Conservation (phyloP, 2,329 filamentous ascomycete species). For the Scedosporium apiospermum region DNA sequence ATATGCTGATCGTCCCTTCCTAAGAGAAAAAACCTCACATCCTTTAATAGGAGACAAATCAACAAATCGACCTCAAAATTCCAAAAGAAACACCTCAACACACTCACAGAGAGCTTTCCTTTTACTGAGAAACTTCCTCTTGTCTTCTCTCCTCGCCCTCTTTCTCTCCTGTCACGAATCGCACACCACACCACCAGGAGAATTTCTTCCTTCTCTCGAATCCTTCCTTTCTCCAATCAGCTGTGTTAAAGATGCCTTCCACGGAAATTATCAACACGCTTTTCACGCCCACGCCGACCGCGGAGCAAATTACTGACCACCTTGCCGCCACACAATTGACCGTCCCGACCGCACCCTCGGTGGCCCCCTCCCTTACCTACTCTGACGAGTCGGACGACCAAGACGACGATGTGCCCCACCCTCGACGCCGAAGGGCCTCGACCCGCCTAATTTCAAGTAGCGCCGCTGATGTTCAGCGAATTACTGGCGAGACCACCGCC, state of each 20-base stretch:
- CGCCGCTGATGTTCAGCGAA: slow-evolving; percentile 51
- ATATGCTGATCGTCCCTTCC: background rate
- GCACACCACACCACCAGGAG: background rate
- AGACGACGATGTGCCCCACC: slow-evolving; percentile 32
- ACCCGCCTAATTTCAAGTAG: slow-evolving; percentile 58
- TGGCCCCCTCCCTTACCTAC: slow-evolving; percentile 53
- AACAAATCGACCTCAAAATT: background rate
- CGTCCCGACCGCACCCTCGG: slow-evolving; percentile 28
- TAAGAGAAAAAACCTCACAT: background rate
- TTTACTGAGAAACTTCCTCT: background rate
- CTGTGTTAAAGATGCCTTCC: slow-evolving; percentile 6
- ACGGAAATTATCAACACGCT: slow-evolving; percentile 21
- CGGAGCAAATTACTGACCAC: slow-evolving; percentile 1
- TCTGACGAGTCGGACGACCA: slow-evolving; percentile 53
- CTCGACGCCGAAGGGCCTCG: slow-evolving; percentile 53
- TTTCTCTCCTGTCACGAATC: background rate
- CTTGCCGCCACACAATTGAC: background rate
- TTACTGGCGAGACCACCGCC: slow-evolving; percentile 54
- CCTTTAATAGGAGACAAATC: background rate
- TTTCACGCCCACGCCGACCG: slow-evolving; percentile 20
- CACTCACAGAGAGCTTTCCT: background rate
- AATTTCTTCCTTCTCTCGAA: background rate
- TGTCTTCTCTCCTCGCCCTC: background rate
- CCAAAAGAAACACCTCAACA: background rate
- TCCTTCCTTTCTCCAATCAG: background rate